These are phyloP conservation scores for Aspergillus glaucus DNA, from an alignment of 2,329 filamentous ascomycete species.

Conservation along the genomic window DNA sequence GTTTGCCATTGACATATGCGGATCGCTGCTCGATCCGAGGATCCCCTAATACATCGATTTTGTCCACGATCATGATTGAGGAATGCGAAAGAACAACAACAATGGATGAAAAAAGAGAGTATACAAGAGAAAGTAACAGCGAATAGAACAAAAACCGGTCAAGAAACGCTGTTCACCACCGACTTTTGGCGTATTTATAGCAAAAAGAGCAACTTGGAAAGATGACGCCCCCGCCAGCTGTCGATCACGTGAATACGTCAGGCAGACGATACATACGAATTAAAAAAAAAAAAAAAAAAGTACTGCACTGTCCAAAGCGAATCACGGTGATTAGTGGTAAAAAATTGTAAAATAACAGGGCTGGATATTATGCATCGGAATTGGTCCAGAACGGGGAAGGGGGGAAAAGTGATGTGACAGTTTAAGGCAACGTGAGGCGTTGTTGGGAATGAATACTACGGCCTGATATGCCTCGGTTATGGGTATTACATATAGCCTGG, in stretches of 20 bases:
- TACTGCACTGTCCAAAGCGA: neutral
- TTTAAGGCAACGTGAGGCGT: neutral
- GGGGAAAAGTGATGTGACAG: neutral
- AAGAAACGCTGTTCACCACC: neutral
- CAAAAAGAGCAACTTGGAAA: conserved; percentile 6
- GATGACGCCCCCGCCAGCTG: conserved; percentile 8
- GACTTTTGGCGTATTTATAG: conserved; percentile 5
- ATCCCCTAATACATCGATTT: conserved; percentile 59
- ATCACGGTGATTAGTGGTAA: too few relatives aligned
- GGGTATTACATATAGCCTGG: neutral
- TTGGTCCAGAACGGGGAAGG: too few relatives aligned
- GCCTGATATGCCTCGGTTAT: conserved; percentile 7
- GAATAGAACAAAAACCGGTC: neutral
- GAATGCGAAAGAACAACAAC: neutral
- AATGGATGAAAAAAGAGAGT: neutral
- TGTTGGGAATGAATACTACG: neutral
- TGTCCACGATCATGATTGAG: conserved; percentile 49
- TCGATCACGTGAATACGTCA: conserved; percentile 14
- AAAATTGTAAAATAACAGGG: too few relatives aligned
- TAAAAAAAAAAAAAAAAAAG: neutral
- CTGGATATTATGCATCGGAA: too few relatives aligned
- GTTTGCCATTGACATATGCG: conserved; percentile 60
- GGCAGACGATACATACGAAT: conserved; percentile 1
- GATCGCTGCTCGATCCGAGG: conserved; percentile 59
- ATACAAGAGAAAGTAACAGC: neutral